Conservation (phyloP, 768 basidiomycete species). For the Mycena olivaceomarginata region DNA sequence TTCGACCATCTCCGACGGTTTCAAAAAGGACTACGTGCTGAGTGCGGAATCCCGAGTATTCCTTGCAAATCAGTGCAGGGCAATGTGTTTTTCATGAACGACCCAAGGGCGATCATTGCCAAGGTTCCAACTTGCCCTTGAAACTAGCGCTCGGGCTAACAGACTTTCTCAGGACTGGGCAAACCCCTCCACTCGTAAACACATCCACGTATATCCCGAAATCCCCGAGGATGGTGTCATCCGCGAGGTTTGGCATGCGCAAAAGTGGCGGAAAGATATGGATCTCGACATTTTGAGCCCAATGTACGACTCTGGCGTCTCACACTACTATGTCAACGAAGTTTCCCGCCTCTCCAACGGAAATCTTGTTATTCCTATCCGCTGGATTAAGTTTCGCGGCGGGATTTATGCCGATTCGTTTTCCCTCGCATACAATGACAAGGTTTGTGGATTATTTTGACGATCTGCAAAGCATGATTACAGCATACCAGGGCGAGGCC, state of each 20-base stretch:
- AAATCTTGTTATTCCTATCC: too few species aligned
- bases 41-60: too few species aligned
- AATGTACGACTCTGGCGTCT: not conserved
- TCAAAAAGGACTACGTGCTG: too few species aligned
- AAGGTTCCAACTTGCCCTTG: not conserved
- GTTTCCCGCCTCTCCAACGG: too few species aligned
- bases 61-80: not conserved
- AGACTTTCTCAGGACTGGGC: not conserved
- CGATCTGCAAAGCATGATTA: accelerated
- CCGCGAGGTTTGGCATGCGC: constrained; percentile 2
- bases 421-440: too few species aligned
- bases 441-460: too few species aligned
- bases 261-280: not conserved
- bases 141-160: not conserved
- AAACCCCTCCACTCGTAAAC: not conserved
- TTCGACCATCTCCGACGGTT: constrained; percentile 4
- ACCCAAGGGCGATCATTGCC: not conserved
- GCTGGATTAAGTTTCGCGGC: too few species aligned
- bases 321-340: not conserved
- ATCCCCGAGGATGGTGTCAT: constrained; percentile 9
- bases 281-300: not conserved
- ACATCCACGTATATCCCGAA: constrained; percentile 14
- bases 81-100: constrained; percentile 16
- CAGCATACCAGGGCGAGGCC: too few species aligned
- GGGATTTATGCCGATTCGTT: too few species aligned